Percentiles rank a stretch among this genome's conserved stretches.
phyloP scores from a whole-genome alignment of 23 red algal genomes.

The Gracilaria vermiculophylla region DNA sequence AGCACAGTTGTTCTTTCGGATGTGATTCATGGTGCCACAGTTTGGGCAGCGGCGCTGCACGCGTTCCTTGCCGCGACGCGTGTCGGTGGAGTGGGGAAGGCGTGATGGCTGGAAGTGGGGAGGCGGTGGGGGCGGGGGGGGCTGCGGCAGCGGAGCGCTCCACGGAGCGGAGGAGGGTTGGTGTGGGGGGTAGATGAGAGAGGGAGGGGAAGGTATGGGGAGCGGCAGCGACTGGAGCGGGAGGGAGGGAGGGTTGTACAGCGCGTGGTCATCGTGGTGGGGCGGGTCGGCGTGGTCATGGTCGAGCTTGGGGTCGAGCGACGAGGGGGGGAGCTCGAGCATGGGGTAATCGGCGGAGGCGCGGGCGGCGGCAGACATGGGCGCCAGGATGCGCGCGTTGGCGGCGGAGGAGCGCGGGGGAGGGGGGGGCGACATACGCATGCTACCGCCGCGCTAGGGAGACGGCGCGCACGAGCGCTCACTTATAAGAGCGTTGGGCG shows the following conservation, averaged over 20 bases:
- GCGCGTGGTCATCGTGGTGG: background rate
- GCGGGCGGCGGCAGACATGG: background rate
- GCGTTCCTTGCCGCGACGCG: slow-evolving; percentile 14
- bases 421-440: slow-evolving; percentile 6
- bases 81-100: slow-evolving; percentile 17
- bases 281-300: background rate
- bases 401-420: background rate
- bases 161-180: background rate
- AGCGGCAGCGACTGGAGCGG: background rate
- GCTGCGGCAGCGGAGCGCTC: background rate
- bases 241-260: background rate
- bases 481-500: background rate
- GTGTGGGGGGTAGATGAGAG: background rate
- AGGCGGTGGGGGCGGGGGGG: background rate
- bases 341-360: background rate
- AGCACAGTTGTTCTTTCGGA: slow-evolving; percentile 43
- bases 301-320: background rate
- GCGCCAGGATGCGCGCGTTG: background rate
- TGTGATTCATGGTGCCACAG: slow-evolving; percentile 48
- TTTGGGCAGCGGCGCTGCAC: slow-evolving; percentile 20
- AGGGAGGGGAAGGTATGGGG: background rate
- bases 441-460: background rate
- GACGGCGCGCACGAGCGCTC: background rate
- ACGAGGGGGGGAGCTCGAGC: background rate
- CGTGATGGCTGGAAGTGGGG: background rate